Evolutionary conservation across 2,329 filamentous ascomycete genomes (phyloP).

Genomic region (Colletotrichum lupini): DNA sequence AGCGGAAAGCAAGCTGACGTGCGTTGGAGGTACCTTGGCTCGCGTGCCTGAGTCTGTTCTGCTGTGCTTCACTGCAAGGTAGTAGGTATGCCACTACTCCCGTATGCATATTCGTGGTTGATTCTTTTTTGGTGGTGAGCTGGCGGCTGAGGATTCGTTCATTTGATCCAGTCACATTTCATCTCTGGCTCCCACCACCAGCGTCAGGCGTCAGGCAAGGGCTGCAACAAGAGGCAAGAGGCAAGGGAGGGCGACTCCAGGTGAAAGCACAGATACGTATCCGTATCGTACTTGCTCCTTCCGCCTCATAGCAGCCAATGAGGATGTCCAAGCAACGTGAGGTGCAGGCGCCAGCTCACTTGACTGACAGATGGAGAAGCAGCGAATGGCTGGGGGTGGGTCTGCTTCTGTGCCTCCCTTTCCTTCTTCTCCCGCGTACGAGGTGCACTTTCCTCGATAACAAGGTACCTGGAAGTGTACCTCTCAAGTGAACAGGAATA

Average conservation of each 20-base stretch:
- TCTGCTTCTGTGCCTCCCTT: background rate
- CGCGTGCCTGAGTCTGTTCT: background rate
- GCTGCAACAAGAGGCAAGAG: background rate
- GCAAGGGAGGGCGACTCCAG: slow-evolving; percentile 12
- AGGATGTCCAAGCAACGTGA: background rate
- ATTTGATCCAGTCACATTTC: slow-evolving; percentile 13
- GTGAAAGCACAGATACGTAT: slow-evolving; percentile 15
- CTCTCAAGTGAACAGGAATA: too few relatives aligned
- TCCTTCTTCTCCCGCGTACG: background rate
- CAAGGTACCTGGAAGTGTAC: too few relatives aligned
- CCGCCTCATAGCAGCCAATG: background rate
- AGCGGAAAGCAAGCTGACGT: slow-evolving; percentile 22
- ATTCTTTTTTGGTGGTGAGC: slow-evolving; percentile 20
- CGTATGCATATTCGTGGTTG: background rate
- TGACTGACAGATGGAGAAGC: background rate
- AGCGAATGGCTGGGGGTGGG: slow-evolving; percentile 24
- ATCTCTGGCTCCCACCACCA: background rate
- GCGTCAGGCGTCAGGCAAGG: background rate
- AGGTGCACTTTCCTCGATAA: too few relatives aligned
- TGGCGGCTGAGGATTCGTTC: slow-evolving; percentile 21
- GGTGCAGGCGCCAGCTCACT: background rate
- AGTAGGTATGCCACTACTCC: too few relatives aligned
- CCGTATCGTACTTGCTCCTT: too few relatives aligned
- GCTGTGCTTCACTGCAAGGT: background rate
- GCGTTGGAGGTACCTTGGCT: background rate